Evolutionary conservation across 2,329 filamentous ascomycete species (phyloP).

Genomic region (Aureobasidium mangrovei): DNA sequence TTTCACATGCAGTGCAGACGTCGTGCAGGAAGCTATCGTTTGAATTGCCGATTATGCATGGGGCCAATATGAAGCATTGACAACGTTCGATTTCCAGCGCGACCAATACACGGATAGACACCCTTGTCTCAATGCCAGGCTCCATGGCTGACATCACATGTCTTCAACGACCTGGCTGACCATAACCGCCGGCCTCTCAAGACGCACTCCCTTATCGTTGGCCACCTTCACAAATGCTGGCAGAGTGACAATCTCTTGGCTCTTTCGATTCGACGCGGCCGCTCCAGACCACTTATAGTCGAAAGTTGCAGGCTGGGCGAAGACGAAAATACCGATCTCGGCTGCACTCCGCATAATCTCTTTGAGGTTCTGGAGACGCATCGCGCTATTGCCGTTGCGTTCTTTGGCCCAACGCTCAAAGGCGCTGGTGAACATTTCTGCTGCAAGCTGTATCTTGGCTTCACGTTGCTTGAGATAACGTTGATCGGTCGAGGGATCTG

Average conservation of each 20-base stretch:
- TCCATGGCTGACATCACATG: not conserved
- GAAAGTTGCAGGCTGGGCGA: not conserved
- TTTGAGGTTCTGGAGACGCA: not conserved
- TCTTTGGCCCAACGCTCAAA: not conserved
- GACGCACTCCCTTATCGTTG: not conserved
- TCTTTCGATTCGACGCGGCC: not conserved
- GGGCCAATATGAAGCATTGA: no score
- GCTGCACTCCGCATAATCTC: not conserved
- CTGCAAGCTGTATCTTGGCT: not conserved
- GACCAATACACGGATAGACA: no score
- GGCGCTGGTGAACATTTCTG: not conserved
- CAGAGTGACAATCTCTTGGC: not conserved
- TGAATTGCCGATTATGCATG: no score
- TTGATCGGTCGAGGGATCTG: not conserved
- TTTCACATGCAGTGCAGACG: no score
- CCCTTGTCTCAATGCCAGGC: no score
- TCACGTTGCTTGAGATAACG: not conserved
- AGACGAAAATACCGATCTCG: not conserved
- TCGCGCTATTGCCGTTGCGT: no score
- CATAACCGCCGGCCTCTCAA: not conserved
- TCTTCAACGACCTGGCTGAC: not conserved
- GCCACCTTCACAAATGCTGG: not conserved
- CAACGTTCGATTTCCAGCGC: no score
- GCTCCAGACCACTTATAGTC: not conserved
- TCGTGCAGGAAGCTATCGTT: no score